These are phyloP conservation scores for Massarina eburnea DNA, from an alignment of 2,329 filamentous ascomycete species.

Conservation along the genomic window DNA sequence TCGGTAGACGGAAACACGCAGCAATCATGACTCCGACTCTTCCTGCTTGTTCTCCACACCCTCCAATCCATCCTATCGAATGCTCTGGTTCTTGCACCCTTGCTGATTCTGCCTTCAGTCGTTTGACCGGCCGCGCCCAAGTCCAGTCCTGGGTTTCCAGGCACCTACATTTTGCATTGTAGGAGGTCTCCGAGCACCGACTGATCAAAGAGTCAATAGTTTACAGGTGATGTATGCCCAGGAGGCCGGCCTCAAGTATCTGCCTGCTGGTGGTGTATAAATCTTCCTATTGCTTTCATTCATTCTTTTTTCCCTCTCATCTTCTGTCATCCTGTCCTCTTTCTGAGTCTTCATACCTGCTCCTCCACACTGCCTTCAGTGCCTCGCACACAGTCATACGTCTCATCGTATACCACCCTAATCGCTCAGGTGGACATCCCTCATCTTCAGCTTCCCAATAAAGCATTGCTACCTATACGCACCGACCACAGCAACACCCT, in stretches of 20 bases:
- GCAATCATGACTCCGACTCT: conserved; percentile 26
- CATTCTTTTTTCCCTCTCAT: conserved; percentile 16
- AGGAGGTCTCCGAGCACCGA: conserved; percentile 26
- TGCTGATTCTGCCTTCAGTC: conserved; percentile 23
- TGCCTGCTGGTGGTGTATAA: conserved; percentile 38
- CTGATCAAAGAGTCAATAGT: conserved; percentile 20
- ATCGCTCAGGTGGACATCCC: background rate
- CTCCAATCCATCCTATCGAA: conserved; percentile 22
- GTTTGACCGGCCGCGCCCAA: conserved; percentile 17
- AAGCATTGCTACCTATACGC: conserved; percentile 13
- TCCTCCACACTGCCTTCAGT: background rate
- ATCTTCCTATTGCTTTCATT: conserved; percentile 13
- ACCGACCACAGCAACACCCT: conserved; percentile 7
- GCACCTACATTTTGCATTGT: conserved; percentile 25
- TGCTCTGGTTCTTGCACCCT: conserved; percentile 3
- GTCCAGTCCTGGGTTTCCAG: conserved; percentile 25
- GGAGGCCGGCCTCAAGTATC: conserved; percentile 35
- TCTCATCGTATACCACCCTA: conserved; percentile 4
- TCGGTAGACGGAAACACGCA: conserved; percentile 15
- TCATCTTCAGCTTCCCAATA: conserved; percentile 4
- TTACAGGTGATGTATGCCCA: conserved; percentile 8
- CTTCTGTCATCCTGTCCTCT: conserved; percentile 5
- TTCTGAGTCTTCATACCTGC: background rate
- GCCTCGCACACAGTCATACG: conserved; percentile 7
- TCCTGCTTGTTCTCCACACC: conserved; percentile 10